These are phyloP conservation scores for Capsicum chinense DNA, from an alignment of 257 asterid genomes.

Conservation along the genomic window DNA sequence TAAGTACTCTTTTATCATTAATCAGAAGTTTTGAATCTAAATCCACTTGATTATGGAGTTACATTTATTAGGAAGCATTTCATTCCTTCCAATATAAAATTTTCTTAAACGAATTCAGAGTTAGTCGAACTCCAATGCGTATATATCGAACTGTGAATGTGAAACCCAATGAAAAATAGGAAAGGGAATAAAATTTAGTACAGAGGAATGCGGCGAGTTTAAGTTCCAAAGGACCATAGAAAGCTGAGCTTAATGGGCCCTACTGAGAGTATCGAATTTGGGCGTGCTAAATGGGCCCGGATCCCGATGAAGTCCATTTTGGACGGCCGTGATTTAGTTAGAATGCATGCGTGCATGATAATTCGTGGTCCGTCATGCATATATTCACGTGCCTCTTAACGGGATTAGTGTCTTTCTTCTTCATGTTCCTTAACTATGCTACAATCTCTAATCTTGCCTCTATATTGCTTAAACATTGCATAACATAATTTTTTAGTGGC, in stretches of 20 bases:
- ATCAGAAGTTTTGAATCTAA: no score
- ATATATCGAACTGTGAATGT: no score
- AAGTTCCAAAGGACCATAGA: constrained; percentile 52
- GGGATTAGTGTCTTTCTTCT: not conserved
- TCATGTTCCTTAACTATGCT: constrained; percentile 19
- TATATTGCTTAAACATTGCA: no score
- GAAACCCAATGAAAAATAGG: no score
- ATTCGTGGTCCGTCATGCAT: constrained; percentile 28
- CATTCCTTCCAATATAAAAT: no score
- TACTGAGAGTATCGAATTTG: not conserved
- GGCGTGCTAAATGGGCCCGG: constrained; percentile 13
- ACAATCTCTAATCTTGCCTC: not conserved
- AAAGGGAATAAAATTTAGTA: not conserved
- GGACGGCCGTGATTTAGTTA: not conserved
- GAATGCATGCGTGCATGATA: constrained; percentile 24
- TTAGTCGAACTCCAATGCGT: no score
- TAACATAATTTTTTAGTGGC: no score
- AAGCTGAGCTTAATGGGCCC: constrained; percentile 10
- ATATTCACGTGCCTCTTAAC: constrained; percentile 16
- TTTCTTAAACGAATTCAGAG: no score
- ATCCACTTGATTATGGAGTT: no score
- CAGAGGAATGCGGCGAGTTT: constrained; percentile 54
- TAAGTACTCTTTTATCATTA: no score
- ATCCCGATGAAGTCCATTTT: not conserved
- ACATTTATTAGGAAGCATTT: no score